Evolutionary conservation across 106 monocot genomes (phyloP), one percentile per base, ranked within the genome.

Genomic region (Phalaenopsis aphrodite): DNA sequence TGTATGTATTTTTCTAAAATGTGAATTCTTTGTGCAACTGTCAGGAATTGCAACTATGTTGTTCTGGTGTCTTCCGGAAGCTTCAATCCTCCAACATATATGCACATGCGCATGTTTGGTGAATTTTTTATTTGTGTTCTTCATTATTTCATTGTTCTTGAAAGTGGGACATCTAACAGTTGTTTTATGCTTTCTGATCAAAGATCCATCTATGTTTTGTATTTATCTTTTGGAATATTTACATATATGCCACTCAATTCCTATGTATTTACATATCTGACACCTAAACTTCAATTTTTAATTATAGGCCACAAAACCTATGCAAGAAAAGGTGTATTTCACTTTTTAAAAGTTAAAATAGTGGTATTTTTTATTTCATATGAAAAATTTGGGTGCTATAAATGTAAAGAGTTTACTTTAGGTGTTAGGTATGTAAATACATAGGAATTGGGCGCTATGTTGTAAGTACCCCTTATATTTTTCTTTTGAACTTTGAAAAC

Each of bases 41-140:
- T 42, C 69, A 83, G 86, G 78, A 67, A 45, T n/a, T 43, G 19
- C 14, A 82, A 8, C n/a, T 85, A 56, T 75, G 88, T 78, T 55
- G 93, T 87, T 78, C 52, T 93, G 75, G 83, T 93, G 39, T 83
- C 85, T 21, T 76, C 84, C 2, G 90, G 93, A 77, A 90, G 90
- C 55, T 93, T 93, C 84, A 93, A 93, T 85, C 93, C 93, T 76
- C 93, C 93, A 24, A 90, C 93, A 45, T 93, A 88, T 42, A 93
- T 93, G 93, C 93, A 93, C 82, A 72, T 93, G 77, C 88, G 93
- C 84, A 87, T 93, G 88, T 93, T 93, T 78, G 93, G 93, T 87
- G 71, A 71, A 84, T 78, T 79, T 41, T 10, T 78, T 38, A 69
- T 9, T 38, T 45, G 30, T 75, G 1, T 48, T 77, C 43, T 12